Percentiles rank a stretch among this genome's conserved stretches.
Conservation (phyloP, 2,329 filamentous ascomycete species). For the Xylaria sp. region DNA sequence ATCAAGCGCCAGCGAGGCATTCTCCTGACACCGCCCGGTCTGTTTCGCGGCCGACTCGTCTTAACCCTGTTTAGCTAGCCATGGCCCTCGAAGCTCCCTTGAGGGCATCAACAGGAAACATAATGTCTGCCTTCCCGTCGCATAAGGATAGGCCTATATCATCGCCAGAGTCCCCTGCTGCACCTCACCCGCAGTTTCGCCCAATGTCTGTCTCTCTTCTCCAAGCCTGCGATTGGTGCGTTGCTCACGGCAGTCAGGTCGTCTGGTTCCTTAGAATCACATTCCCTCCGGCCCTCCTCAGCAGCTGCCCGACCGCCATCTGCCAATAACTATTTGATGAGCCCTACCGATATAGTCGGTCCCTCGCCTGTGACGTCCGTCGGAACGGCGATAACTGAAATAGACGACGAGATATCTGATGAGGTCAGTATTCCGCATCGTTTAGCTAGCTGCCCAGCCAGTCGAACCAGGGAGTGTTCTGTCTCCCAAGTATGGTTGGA, state of each 20-base stretch:
- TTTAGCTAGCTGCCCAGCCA: neutral
- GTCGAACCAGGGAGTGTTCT: neutral
- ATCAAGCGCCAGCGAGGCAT: slow-evolving; percentile 24
- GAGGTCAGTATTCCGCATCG: slow-evolving; percentile 44
- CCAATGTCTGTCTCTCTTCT: slow-evolving; percentile 49
- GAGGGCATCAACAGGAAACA: slow-evolving; percentile 62
- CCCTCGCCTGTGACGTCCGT: slow-evolving; percentile 86
- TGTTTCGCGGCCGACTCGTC: slow-evolving; percentile 19
- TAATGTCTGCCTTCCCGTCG: slow-evolving; percentile 56
- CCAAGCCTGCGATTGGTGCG: neutral
- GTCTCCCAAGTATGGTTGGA: neutral
- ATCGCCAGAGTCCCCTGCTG: slow-evolving; percentile 56
- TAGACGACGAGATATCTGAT: slow-evolving; percentile 75
- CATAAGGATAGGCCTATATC: slow-evolving; percentile 59
- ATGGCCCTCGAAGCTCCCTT: slow-evolving; percentile 67
- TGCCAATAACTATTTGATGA: slow-evolving; percentile 58
- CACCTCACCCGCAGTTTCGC: slow-evolving; percentile 51
- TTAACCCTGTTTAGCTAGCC: slow-evolving; percentile 27
- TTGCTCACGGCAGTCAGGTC: slow-evolving; percentile 33
- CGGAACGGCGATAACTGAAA: slow-evolving; percentile 80
- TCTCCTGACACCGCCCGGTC: slow-evolving; percentile 18
- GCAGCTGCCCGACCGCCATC: slow-evolving; percentile 52
- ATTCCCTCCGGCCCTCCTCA: slow-evolving; percentile 55
- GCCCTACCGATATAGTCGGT: slow-evolving; percentile 72
- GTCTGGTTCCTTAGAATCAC: slow-evolving; percentile 47